Conservation (phyloP, 2,329 filamentous ascomycete genomes). For the Verticillium dahliae region DNA sequence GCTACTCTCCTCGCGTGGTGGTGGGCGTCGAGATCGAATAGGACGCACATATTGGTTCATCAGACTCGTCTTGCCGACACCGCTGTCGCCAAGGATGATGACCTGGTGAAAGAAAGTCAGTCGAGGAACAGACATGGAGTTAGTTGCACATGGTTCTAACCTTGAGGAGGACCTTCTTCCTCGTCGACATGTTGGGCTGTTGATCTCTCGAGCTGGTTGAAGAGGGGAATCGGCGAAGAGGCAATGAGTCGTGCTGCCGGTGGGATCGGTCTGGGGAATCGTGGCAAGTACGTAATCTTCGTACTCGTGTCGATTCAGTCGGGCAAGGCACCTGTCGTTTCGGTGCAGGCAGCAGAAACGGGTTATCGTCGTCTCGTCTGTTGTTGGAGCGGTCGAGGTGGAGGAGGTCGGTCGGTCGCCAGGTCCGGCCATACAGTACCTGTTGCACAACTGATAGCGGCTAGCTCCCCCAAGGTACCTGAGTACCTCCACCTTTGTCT, state of each 20-base stretch:
- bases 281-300: background rate
- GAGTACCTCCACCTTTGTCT: background rate
- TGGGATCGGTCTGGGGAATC: background rate
- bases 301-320: background rate
- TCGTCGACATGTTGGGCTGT: slow-evolving; percentile 60
- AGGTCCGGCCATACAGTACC: background rate
- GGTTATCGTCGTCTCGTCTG: background rate
- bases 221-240: background rate
- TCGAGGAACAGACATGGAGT: background rate
- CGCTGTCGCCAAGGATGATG: slow-evolving; percentile 97
- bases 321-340: background rate
- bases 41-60: slow-evolving; percentile 99
- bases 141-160: slow-evolving; percentile 35
- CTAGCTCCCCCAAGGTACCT: background rate
- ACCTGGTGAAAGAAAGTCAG: slow-evolving; percentile 52
- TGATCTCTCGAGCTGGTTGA: background rate
- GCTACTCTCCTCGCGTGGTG: background rate
- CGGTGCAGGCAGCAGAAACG: background rate
- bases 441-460: background rate
- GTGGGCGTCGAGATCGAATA: background rate
- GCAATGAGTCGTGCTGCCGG: background rate
- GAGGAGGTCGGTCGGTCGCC: slow-evolving; percentile 9
- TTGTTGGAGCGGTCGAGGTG: slow-evolving; percentile 10
- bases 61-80: slow-evolving; percentile 98
- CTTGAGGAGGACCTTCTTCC: slow-evolving; percentile 90